Evolutionary conservation across 202 grass and related monocot species (phyloP), one percentile per base, ranked within the genome.

Genomic region (Saccharum hybrid): DNA sequence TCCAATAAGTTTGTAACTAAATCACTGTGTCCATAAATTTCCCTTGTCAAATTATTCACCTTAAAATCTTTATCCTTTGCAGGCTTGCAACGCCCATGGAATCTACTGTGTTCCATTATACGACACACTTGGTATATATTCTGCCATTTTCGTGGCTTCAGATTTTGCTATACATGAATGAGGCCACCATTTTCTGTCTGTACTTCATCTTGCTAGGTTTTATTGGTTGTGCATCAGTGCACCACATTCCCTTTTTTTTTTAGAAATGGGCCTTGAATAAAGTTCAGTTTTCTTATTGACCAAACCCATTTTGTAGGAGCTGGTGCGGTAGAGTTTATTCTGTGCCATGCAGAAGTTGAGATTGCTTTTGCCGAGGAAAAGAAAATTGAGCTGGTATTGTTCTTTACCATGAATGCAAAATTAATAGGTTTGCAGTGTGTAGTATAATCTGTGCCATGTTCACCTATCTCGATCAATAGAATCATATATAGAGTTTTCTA

Each of bases 21-120:
- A 39, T 26, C 36, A 66, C 15, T 48, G 40, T 78, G 6, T 62
- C 72, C 38, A 11, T 31, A 71, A 30, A 36, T 73, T 61, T 46
- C 48, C 61, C 74, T 88, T 69, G 23, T 31, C 22, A 83, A 79
- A 19, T 76, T 74, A 75, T 83, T 71, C 78, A 26, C 67, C 56
- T 40, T 86, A 59, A 66, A 63, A 68, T 75, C 19, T 79, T 10
- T 84, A 81, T 85, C 15, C 33, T 82, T 75, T 89, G 65, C 88
- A 97, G 94, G 92, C 94, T 84, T 97, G 94, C 84, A 97, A 94
- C 86, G 94, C 94, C 66, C 92, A 97, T 78, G 94, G 94, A 65
- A 88, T 97, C 68, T 88, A 94, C 74, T 97, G 94, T 68, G 86
- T 97, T 66, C 94, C 94, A 43, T 86, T 97, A 79, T 97, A 97